These are phyloP conservation scores for Candida sp. DNA, from an alignment of 1,139 yeast genomes.

Conservation along the genomic window DNA sequence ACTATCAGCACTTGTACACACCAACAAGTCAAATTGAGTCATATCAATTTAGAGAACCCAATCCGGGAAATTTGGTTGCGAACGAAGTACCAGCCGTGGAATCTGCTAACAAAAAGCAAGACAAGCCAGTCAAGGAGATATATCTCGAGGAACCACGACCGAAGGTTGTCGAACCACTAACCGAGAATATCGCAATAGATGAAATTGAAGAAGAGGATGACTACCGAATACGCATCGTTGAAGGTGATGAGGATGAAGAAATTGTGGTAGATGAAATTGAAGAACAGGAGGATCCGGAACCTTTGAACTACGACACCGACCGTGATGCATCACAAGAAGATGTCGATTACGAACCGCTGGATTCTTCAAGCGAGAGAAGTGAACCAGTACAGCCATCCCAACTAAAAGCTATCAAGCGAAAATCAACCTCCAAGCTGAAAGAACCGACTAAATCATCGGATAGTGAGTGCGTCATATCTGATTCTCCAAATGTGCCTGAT, in stretches of 20 bases:
- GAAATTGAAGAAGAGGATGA: not conserved
- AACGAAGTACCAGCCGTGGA: too few species aligned
- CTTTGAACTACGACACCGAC: not conserved
- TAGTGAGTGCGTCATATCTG: not conserved
- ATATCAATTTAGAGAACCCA: too few species aligned
- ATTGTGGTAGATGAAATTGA: not conserved
- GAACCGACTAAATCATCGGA: not conserved
- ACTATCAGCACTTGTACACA: constrained; percentile 8
- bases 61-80: too few species aligned
- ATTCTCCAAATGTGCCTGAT: not conserved
- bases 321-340: not conserved
- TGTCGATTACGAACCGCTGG: not conserved
- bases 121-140: not conserved
- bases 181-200: not conserved
- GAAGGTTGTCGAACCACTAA: not conserved
- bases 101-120: not conserved
- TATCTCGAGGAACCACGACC: not conserved
- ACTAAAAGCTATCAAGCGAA: not conserved
- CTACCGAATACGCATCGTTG: not conserved
- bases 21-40: not conserved
- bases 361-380: not conserved
- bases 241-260: not conserved
- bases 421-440: too few species aligned
- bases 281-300: not conserved
- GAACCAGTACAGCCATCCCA: not conserved